Evolutionary conservation across 2,329 filamentous ascomycete species (phyloP), one percentile per base, ranked within the genome.

Genomic region (Neofusicoccum ribis): DNA sequence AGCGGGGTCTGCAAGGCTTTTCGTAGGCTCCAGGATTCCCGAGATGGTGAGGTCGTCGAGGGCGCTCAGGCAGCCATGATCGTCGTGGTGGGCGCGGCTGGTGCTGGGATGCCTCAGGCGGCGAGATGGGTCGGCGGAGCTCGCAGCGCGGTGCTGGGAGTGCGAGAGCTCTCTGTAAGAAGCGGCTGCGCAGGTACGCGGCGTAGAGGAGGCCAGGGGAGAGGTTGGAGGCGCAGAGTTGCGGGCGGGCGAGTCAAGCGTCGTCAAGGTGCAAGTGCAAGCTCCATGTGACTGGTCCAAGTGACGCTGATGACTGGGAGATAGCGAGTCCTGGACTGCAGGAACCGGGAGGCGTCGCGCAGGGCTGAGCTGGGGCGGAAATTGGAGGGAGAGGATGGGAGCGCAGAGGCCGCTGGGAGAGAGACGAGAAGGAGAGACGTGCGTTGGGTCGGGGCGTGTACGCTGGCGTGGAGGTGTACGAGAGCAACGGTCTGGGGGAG

Each of bases 251-350:
- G 46, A 60, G 63, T 56, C 52, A 56, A 46, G 51, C 27, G 50
- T 41, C 23, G 44, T 63, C 60, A 63, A 56, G 37, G 49, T 52
- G 61, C 61, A 17, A 34, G 34, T 63, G 61, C 47, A 54, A 63
- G 61, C 63, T 65, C 63, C 63, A 65, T 65, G 63, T 65, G 63
- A 65, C 63, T 65, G 52, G 63, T 52, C 23, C 63, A 37, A 52
- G 41, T 65, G 63, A 65, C 63, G 63, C 23, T 51, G 54, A 60
- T 61, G 63, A 52, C 54, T 60, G 63, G 37, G 20, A 36, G 41
- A 46, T 31, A n/a, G 47, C 9, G 49, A 31, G 27, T 31, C 60
- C 31, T 5, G 59, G 59, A 46, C 47, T 9, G 60, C 60, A 52
- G 47, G 47, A 9, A 43, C 6, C 36, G 27, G 46, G 47, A 51